A percentile compares a stretch with the other conserved stretches of the same genome.
These are phyloP conservation scores for Viridothelium virens DNA, from an alignment of 495 filamentous ascomycete genomes.

Conservation along the genomic window DNA sequence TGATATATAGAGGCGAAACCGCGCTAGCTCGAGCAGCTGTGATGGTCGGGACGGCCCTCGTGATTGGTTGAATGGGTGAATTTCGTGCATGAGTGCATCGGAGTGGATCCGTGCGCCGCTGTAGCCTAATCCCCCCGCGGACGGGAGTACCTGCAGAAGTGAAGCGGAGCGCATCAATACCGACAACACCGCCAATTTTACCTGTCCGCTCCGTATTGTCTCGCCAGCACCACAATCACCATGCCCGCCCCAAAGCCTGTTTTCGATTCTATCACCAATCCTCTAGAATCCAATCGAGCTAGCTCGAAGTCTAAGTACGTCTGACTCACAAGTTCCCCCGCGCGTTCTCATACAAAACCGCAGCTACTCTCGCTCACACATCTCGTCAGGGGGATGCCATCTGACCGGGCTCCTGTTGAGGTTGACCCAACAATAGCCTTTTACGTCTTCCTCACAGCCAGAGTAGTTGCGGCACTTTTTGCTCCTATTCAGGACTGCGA, in stretches of 20 bases:
- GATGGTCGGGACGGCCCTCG: too few species aligned
- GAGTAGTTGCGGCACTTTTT: conserved; percentile 68
- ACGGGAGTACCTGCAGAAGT: background rate
- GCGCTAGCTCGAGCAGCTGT: too few species aligned
- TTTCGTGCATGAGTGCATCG: too few species aligned
- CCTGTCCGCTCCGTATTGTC: background rate
- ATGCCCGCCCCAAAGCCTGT: too few species aligned
- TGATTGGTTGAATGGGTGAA: too few species aligned
- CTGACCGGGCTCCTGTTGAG: background rate
- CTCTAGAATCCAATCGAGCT: background rate
- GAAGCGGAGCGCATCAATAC: background rate
- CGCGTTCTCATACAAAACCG: background rate
- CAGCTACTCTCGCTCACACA: background rate
- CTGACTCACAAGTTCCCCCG: background rate
- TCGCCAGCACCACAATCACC: too few species aligned
- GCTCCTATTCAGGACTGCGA: conserved; percentile 97
- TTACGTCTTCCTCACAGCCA: conserved; percentile 62
- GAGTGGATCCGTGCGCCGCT: background rate
- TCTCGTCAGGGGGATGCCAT: too few species aligned
- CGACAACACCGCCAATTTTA: background rate
- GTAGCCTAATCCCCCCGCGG: background rate
- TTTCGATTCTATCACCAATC: background rate
- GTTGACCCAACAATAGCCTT: conserved; percentile 34
- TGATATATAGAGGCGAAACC: too few species aligned
- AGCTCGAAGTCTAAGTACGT: background rate